These are phyloP conservation scores for Phaeosphaeriaceae sp. DNA, from an alignment of 2,329 filamentous ascomycete species.

Conservation along the genomic window DNA sequence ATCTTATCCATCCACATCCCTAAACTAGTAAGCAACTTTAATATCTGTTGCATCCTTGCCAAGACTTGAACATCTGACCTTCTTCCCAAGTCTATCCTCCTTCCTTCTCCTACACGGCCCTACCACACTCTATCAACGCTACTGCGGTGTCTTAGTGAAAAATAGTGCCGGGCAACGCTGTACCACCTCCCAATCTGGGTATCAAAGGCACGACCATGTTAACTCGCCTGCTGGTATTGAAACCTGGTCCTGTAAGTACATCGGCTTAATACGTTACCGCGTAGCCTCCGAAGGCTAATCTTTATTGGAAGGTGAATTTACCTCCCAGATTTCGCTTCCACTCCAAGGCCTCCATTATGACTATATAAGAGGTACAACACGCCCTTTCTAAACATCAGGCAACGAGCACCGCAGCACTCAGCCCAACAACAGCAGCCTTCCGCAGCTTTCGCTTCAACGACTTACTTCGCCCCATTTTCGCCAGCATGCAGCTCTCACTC, in stretches of 20 bases:
- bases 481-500: slow-evolving; percentile 49
- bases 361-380: slow-evolving; percentile 39
- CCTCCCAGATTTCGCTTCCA: slow-evolving; percentile 16
- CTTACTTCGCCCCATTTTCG: slow-evolving; percentile 14
- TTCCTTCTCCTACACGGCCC: slow-evolving; percentile 21
- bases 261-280: slow-evolving; percentile 24
- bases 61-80: slow-evolving; percentile 29
- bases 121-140: slow-evolving; percentile 28
- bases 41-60: slow-evolving; percentile 39
- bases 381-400: slow-evolving; percentile 27
- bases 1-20: slow-evolving; percentile 35
- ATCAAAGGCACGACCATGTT: slow-evolving; percentile 34
- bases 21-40: slow-evolving; percentile 41
- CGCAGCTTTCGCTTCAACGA: slow-evolving; percentile 18
- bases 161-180: slow-evolving; percentile 30
- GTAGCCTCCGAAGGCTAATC: slow-evolving; percentile 26
- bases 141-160: slow-evolving; percentile 30
- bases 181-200: slow-evolving; percentile 41
- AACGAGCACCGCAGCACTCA: slow-evolving; percentile 33
- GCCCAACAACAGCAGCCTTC: slow-evolving; percentile 24
- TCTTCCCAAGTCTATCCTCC: slow-evolving; percentile 22
- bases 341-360: slow-evolving; percentile 8
- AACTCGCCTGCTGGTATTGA: slow-evolving; percentile 22
- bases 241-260: slow-evolving; percentile 18
- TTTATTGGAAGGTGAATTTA: slow-evolving; percentile 39